These are phyloP conservation scores for Glomus cerebriforme DNA, from an alignment of 192 early-diverging fungal species.

Conservation along the genomic window DNA sequence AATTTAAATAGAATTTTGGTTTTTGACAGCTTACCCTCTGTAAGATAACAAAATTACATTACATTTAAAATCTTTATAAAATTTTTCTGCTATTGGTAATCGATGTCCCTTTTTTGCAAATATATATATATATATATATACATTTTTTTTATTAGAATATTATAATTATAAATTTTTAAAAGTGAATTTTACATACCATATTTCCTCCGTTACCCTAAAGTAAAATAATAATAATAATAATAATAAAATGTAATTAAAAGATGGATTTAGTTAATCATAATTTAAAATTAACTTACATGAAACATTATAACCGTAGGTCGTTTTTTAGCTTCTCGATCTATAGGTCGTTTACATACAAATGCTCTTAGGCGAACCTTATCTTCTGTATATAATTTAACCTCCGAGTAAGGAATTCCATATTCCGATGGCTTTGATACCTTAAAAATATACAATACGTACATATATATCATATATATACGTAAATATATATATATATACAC, in stretches of 20 bases:
- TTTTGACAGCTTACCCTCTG: constrained; percentile 66
- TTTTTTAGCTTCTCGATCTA: constrained; percentile 51
- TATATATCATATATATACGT: not conserved
- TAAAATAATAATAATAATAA: no score
- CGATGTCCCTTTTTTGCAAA: constrained; percentile 76
- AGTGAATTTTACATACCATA: constrained; percentile 55
- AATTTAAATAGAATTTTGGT: not conserved
- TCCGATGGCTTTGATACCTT: constrained; percentile 68
- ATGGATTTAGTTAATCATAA: not conserved
- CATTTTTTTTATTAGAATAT: not conserved
- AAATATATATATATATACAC: no score
- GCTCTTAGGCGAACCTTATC: constrained; percentile 81
- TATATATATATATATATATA: not conserved
- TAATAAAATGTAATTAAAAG: not conserved
- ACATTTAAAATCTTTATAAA: constrained; percentile 67
- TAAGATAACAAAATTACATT: constrained; percentile 98
- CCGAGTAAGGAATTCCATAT: constrained; percentile 56
- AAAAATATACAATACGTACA: no score
- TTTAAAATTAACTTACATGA: constrained; percentile 59
- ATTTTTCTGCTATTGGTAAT: constrained; percentile 82
- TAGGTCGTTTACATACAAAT: constrained; percentile 70
- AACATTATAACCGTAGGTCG: constrained; percentile 83
- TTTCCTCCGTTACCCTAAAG: constrained; percentile 92
- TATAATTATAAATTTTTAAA: not conserved
- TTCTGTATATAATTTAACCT: constrained; percentile 71